Evolutionary conservation across 257 asterid genomes (phyloP).

Genomic region (Solanum microdontum): DNA sequence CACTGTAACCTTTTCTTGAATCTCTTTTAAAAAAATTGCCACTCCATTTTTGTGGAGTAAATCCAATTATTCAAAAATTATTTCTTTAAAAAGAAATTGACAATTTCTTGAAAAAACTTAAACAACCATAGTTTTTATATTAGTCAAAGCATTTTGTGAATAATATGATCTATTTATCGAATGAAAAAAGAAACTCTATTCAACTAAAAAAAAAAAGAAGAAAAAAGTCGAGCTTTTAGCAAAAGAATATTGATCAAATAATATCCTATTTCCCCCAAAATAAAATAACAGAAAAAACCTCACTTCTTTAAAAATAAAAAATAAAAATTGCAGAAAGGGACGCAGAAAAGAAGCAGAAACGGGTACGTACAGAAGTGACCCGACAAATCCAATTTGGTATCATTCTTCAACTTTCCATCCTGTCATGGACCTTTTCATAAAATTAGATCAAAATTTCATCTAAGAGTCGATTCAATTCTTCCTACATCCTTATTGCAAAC

Average conservation of each 20-base stretch:
- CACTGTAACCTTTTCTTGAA: too few relatives aligned
- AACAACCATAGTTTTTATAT: background rate
- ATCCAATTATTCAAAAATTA: background rate
- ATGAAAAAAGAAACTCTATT: background rate
- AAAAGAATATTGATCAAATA: too few relatives aligned
- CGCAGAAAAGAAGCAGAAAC: background rate
- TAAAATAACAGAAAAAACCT: background rate
- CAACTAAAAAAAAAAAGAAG: background rate
- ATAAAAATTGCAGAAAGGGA: background rate
- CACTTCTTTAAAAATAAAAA: background rate
- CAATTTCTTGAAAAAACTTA: background rate
- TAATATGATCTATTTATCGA: background rate
- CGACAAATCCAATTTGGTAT: background rate
- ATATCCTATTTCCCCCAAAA: background rate
- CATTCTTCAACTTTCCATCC: background rate
- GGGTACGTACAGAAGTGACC: background rate
- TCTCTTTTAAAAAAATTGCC: too few relatives aligned
- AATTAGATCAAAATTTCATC: background rate
- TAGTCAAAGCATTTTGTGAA: background rate
- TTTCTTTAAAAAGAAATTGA: background rate
- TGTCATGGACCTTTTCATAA: background rate
- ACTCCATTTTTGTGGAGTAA: background rate
- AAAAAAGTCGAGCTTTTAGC: background rate
- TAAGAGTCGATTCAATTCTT: background rate
- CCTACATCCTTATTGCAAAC: background rate